Conservation (phyloP, 176 grass and related monocot genomes). For the Cenchrus americanus region DNA sequence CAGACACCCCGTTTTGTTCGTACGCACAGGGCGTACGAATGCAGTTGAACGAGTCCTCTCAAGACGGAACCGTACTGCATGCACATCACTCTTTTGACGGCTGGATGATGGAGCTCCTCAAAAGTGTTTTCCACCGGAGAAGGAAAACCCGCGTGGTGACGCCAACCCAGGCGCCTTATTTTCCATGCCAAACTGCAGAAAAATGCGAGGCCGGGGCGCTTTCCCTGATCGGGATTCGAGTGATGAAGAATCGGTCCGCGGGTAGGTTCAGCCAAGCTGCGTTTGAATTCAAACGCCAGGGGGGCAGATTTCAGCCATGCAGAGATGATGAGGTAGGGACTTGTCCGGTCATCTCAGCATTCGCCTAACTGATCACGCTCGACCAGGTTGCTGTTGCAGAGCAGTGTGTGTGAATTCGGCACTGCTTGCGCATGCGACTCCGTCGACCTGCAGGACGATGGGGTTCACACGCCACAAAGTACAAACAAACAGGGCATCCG, state of each 20-base stretch:
- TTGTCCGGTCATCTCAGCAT: background rate
- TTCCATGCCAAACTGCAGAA: slow-evolving; percentile 32
- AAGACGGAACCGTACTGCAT: background rate
- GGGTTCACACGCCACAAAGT: background rate
- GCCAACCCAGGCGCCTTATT: background rate
- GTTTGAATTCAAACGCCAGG: background rate
- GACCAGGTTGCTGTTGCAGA: background rate
- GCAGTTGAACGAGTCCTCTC: slow-evolving; percentile 27
- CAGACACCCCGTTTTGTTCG: background rate
- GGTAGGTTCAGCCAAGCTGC: background rate
- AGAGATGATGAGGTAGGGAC: background rate
- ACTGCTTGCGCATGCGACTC: background rate
- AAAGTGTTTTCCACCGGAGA: background rate
- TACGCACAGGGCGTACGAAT: background rate
- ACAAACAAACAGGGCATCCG: too few relatives aligned
- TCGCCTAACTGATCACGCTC: background rate
- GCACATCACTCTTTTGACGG: background rate
- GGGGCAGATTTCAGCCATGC: background rate
- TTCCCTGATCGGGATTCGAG: background rate
- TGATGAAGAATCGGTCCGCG: background rate
- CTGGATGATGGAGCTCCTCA: background rate
- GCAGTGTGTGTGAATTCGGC: background rate
- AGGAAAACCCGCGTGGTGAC: background rate
- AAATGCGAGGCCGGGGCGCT: background rate
- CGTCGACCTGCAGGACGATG: background rate